Percentiles rank a stretch among this genome's conserved stretches.
Evolutionary conservation across 495 filamentous ascomycete species (phyloP).

Genomic region (Parathielavia appendiculata): DNA sequence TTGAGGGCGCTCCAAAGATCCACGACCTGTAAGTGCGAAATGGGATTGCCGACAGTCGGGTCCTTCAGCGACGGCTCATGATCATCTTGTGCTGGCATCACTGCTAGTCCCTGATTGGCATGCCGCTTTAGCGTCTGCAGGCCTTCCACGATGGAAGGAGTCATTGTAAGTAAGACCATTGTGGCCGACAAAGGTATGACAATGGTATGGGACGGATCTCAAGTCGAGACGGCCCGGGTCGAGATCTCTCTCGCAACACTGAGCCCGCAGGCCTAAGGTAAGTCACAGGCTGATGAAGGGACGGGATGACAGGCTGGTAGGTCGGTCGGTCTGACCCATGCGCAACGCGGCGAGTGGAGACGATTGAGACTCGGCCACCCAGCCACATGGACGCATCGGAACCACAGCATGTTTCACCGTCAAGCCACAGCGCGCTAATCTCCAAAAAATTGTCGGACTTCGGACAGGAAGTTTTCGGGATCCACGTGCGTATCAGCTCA

Average conservation of each 20-base stretch:
- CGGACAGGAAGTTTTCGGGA: constrained; percentile 31
- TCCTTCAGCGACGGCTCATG: constrained; percentile 43
- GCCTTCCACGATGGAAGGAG: constrained; percentile 61
- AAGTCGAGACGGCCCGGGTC: too few relatives aligned
- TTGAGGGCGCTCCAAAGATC: constrained; percentile 56
- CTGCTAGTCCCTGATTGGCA: constrained; percentile 18
- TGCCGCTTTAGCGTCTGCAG: constrained; percentile 36
- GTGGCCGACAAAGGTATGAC: background rate
- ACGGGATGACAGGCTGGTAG: background rate
- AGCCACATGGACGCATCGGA: too few relatives aligned
- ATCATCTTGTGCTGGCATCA: constrained; percentile 4
- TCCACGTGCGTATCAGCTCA: constrained; percentile 6
- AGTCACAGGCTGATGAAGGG: background rate
- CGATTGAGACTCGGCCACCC: too few relatives aligned
- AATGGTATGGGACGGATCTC: background rate
- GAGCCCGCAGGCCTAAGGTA: background rate
- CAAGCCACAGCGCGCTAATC: constrained; percentile 1
- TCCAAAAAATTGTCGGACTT: constrained; percentile 20
- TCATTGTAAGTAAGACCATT: constrained; percentile 81
- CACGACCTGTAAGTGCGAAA: constrained; percentile 76
- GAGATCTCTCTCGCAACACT: background rate
- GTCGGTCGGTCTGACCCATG: background rate
- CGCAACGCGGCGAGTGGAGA: background rate
- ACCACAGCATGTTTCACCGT: too few relatives aligned
- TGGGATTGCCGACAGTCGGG: constrained; percentile 57